Percentiles rank a stretch among this genome's conserved stretches.
These are phyloP conservation scores for Backusella tuberculispora DNA, from an alignment of 192 early-diverging fungal species.

Conservation along the genomic window DNA sequence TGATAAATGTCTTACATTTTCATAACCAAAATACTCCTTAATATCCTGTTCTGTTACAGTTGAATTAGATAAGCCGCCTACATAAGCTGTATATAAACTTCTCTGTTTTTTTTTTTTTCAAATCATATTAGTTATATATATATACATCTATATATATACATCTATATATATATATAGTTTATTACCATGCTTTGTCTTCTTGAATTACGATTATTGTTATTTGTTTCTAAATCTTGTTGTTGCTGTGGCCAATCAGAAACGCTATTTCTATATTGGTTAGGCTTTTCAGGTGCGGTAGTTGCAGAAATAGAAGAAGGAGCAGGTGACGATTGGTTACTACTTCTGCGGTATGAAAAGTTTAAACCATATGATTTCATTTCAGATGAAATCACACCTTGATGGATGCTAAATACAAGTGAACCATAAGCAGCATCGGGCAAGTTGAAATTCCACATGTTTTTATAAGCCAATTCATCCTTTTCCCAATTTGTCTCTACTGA, in stretches of 20 bases:
- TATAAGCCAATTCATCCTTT: constrained; percentile 59
- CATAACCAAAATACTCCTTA: constrained; percentile 38
- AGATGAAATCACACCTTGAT: constrained; percentile 54
- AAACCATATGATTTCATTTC: constrained; percentile 65
- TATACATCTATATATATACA: no score
- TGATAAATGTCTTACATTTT: constrained; percentile 33
- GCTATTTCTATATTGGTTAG: constrained; percentile 30
- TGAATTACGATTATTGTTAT: constrained; percentile 7
- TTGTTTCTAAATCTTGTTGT: background rate
- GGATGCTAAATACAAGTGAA: constrained; percentile 52
- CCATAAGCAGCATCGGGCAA: constrained; percentile 62
- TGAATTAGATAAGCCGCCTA: constrained; percentile 37
- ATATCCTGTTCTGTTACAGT: constrained; percentile 44
- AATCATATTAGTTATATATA: background rate
- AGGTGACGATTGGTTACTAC: constrained; percentile 25
- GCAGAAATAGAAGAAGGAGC: background rate
- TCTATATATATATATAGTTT: no score
- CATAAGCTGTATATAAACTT: constrained; percentile 36
- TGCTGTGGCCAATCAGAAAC: constrained; percentile 11
- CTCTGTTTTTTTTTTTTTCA: constrained; percentile 25
- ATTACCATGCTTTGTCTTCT: constrained; percentile 25
- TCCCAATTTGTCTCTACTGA: background rate
- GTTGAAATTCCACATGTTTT: constrained; percentile 70
- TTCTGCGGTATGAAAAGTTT: constrained; percentile 61
- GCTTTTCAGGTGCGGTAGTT: constrained; percentile 18